phyloP scores from a whole-genome alignment of 176 grass and related monocot genomes.

The Phoenix dactylifera region DNA sequence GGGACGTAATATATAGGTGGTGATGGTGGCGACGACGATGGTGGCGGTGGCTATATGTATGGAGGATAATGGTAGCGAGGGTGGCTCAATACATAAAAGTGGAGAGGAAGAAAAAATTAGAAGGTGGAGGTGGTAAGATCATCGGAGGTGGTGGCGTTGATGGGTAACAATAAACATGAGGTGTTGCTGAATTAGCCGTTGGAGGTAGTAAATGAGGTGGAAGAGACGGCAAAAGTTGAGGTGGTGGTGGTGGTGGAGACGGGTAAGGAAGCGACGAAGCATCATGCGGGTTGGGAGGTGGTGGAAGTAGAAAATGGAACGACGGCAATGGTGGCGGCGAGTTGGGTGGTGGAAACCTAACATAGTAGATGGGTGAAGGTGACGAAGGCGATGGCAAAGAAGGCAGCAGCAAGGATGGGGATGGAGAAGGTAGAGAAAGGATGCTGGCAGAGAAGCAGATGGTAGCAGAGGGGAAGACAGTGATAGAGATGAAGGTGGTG shows the following conservation, averaged over 20 bases:
- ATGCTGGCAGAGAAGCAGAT: not conserved
- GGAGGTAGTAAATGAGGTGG: slow-evolving; percentile 34
- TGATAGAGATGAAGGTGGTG: slow-evolving; percentile 5
- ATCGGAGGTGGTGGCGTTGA: slow-evolving; percentile 11
- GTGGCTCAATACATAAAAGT: not conserved
- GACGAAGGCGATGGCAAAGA: not conserved
- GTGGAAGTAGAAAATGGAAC: slow-evolving; percentile 1
- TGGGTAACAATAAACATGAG: slow-evolving; percentile 18
- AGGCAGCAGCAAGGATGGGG: slow-evolving; percentile 4
- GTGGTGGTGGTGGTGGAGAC: not conserved
- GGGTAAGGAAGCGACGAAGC: slow-evolving; percentile 4
- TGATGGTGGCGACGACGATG: not conserved
- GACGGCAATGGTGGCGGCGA: slow-evolving; percentile 9
- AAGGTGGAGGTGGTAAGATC: slow-evolving; percentile 37
- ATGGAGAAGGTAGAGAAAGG: slow-evolving; percentile 2
- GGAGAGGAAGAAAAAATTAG: not conserved
- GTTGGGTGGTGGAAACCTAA: slow-evolving; percentile 18
- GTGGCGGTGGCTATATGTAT: not conserved
- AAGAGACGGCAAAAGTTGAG: not conserved
- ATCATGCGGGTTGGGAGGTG: not conserved
- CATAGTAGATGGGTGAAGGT: slow-evolving; percentile 2
- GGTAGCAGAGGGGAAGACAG: not conserved
- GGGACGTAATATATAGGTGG: not conserved
- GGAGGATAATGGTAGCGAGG: not conserved
- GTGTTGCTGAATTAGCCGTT: slow-evolving; percentile 15